Evolutionary conservation across 257 asterid species (phyloP).

Genomic region (Verbena officinalis): DNA sequence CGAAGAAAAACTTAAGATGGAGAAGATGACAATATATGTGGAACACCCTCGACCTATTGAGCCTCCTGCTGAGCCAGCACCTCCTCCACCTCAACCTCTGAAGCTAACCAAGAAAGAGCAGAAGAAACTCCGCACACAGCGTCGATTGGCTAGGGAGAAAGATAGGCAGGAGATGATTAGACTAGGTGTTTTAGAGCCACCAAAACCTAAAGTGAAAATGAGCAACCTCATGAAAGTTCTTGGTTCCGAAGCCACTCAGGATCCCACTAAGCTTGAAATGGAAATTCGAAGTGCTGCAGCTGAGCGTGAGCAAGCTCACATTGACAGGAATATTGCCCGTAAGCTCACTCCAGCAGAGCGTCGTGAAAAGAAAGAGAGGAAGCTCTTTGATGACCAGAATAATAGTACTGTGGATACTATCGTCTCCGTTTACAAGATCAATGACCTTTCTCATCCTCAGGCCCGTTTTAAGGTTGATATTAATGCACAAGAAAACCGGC

Average conservation of each 20-base stretch:
- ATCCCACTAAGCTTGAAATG: conserved; percentile 94
- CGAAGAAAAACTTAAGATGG: conserved; percentile 61
- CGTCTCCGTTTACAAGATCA: conserved; percentile 81
- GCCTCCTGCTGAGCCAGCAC: conserved; percentile 87
- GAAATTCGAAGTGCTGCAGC: conserved; percentile 97
- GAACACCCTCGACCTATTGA: conserved; percentile 94
- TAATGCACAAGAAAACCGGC: conserved; percentile 88
- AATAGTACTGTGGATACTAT: conserved; percentile 49
- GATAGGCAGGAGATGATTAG: conserved; percentile 96
- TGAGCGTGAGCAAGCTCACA: conserved; percentile 97
- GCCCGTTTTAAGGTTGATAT: conserved; percentile 85
- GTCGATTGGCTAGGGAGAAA: conserved; percentile 79
- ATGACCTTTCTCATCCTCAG: conserved; percentile 91
- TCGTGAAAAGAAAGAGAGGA: conserved; percentile 90
- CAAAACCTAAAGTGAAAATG: conserved; percentile 91
- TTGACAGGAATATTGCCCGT: conserved; percentile 84
- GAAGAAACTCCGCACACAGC: conserved; percentile 93
- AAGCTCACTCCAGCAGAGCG: conserved; percentile 97
- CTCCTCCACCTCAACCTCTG: conserved; percentile 96
- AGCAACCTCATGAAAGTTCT: conserved; percentile 97
- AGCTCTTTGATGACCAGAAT: conserved; percentile 70
- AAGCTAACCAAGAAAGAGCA: conserved; percentile 92
- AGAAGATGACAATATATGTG: conserved; percentile 74
- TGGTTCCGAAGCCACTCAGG: conserved; percentile 97
- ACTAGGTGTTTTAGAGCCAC: conserved; percentile 86